phyloP scores from a whole-genome alignment of 1,284 basidiomycete genomes.

The Takashimella koratensis region DNA sequence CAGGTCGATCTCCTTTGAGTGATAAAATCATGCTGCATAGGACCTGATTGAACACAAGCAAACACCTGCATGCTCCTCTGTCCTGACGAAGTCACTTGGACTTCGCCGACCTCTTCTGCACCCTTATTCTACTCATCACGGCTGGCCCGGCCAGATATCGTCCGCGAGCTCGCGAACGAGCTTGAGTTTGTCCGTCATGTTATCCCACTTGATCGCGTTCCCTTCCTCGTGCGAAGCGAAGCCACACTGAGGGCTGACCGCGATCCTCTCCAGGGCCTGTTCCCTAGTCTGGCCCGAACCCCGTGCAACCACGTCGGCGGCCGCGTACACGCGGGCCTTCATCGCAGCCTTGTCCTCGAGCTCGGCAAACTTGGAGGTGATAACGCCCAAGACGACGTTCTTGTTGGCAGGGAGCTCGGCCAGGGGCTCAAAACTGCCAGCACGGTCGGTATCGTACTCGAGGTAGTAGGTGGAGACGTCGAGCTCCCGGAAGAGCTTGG shows the following conservation, averaged over 20 bases:
- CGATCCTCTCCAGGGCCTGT: conserved; percentile 29
- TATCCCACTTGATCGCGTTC: conserved; percentile 33
- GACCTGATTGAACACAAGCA: too few species aligned
- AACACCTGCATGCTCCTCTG: too few species aligned
- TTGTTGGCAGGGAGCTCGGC: conserved; percentile 62
- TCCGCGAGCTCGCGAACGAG: conserved; percentile 33
- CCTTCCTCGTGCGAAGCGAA: conserved; percentile 32
- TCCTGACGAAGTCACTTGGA: too few species aligned
- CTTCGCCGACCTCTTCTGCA: background rate
- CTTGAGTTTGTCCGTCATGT: conserved; percentile 37
- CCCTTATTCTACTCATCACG: too few species aligned
- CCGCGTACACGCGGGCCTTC: conserved; percentile 60
- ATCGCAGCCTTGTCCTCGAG: conserved; percentile 63
- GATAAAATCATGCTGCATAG: too few species aligned
- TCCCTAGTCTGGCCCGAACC: conserved; percentile 14
- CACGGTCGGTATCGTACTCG: conserved; percentile 72
- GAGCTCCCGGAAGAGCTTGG: conserved; percentile 64
- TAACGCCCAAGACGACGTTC: conserved; percentile 65
- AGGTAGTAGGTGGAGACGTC: conserved; percentile 71
- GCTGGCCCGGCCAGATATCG: conserved; percentile 31
- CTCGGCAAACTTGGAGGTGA: conserved; percentile 66
- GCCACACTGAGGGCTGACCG: conserved; percentile 39
- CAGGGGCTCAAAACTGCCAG: conserved; percentile 67
- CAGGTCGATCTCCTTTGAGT: too few species aligned
- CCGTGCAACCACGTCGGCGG: conserved; percentile 54